Evolutionary conservation across 2,329 filamentous ascomycete species (phyloP).

Genomic region (Colletotrichum shisoi): DNA sequence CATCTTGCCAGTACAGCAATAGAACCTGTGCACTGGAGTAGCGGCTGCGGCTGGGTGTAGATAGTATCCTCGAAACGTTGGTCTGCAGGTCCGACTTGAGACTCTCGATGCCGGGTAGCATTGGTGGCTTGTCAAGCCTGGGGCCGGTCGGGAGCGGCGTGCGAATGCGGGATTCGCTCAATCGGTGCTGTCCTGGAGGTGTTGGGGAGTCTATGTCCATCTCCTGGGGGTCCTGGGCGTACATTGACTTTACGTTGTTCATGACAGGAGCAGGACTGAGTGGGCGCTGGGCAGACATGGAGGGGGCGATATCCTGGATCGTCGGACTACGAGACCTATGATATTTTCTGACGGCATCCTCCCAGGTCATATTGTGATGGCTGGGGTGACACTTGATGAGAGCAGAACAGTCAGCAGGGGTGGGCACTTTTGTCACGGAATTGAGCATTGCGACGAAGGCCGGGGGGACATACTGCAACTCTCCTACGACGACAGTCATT

Average conservation of each 20-base stretch:
- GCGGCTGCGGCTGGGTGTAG: conserved; percentile 60
- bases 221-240: conserved; percentile 59
- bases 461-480: conserved; percentile 62
- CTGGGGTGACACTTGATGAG: conserved; percentile 63
- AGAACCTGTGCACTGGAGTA: conserved; percentile 63
- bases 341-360: conserved; percentile 64
- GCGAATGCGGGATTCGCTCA: conserved; percentile 60
- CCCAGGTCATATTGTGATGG: conserved; percentile 69
- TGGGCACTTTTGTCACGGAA: conserved; percentile 20
- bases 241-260: conserved; percentile 51
- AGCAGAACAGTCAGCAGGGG: conserved; percentile 35
- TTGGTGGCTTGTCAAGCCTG: conserved; percentile 60
- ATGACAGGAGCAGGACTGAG: conserved; percentile 57
- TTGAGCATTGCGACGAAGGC: not conserved
- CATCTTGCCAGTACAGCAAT: conserved; percentile 66
- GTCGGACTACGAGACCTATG: conserved; percentile 60
- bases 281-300: conserved; percentile 52
- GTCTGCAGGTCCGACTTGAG: conserved; percentile 63
- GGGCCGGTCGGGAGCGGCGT: conserved; percentile 66
- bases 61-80: conserved; percentile 59
- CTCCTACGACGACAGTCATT: conserved; percentile 63
- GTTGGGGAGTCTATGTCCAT: conserved; percentile 63
- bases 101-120: conserved; percentile 60
- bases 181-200: conserved; percentile 50
- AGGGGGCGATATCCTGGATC: conserved; percentile 59